Conservation (phyloP, 2,329 filamentous ascomycete genomes). For the Aaosphaeria pasadenensis region DNA sequence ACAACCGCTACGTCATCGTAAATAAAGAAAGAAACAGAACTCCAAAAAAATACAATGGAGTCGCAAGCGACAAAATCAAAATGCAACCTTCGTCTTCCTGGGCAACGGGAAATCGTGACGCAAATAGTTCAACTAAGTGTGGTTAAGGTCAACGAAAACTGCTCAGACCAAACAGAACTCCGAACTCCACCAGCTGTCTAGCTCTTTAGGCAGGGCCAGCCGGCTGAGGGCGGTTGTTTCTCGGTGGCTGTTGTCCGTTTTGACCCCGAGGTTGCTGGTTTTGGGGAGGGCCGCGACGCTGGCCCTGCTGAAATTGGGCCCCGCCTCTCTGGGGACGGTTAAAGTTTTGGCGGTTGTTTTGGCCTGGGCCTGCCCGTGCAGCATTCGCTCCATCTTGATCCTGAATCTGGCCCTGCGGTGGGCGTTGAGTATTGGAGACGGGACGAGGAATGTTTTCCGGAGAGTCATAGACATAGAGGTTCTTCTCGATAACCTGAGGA, state of each 20-base stretch:
- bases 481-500: conserved; percentile 91
- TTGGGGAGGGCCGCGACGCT: conserved; percentile 16
- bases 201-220: conserved; percentile 26
- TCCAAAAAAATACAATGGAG: conserved; percentile 24
- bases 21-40: conserved; percentile 22
- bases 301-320: conserved; percentile 26
- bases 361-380: neutral
- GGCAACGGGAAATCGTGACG: conserved; percentile 30
- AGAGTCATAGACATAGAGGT: conserved; percentile 95
- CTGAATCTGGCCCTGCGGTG: conserved; percentile 24
- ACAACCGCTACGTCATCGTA: conserved; percentile 27
- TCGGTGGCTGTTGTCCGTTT: conserved; percentile 34
- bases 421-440: conserved; percentile 48
- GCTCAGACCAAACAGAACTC: conserved; percentile 20
- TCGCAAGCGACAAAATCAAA: conserved; percentile 14
- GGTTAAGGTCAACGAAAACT: conserved; percentile 25
- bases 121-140: conserved; percentile 11
- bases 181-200: conserved; percentile 1
- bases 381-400: conserved; percentile 7
- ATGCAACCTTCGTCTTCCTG: conserved; percentile 20
- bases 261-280: conserved; percentile 25
- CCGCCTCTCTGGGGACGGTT: conserved; percentile 31
- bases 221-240: conserved; percentile 31
- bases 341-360: conserved; percentile 21
- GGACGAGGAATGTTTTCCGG: conserved; percentile 93